Percentiles rank a stretch among this genome's conserved stretches.
Conservation (phyloP, 1,284 basidiomycete species). For the Ustilago loliicola region DNA sequence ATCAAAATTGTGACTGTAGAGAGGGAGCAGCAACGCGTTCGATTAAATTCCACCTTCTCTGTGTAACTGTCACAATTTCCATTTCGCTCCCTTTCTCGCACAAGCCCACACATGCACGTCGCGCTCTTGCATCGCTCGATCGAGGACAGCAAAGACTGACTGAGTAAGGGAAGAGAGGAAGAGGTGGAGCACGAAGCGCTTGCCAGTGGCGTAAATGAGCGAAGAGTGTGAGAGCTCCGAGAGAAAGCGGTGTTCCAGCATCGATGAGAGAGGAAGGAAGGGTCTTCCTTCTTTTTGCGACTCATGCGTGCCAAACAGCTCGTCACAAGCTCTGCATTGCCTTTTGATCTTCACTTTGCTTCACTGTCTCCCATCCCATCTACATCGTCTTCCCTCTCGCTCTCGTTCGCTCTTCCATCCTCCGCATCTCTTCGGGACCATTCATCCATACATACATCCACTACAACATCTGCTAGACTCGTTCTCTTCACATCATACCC, state of each 20-base stretch:
- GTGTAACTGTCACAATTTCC: constrained; percentile 13
- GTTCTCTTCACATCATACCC: neutral
- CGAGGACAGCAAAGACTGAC: neutral
- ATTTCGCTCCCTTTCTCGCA: constrained; percentile 2
- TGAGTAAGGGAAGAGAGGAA: neutral
- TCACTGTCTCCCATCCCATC: too few species aligned
- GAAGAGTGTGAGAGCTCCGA: neutral
- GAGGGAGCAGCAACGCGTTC: constrained; percentile 23
- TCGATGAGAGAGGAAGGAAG: neutral
- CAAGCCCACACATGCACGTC: constrained; percentile 16
- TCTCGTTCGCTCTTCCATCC: neutral
- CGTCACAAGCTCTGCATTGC: neutral
- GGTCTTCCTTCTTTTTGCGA: neutral
- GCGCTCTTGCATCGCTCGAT: constrained; percentile 10
- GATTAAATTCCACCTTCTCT: constrained; percentile 27
- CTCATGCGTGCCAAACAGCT: constrained; percentile 6
- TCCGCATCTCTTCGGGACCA: constrained; percentile 1
- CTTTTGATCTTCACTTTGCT: constrained; percentile 4
- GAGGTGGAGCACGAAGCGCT: neutral
- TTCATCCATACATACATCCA: neutral
- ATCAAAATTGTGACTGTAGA: constrained; percentile 20
- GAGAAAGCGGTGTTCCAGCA: neutral
- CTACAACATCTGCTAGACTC: neutral
- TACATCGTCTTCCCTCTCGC: too few species aligned
- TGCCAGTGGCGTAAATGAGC: constrained; percentile 20